Percentiles rank a stretch among this genome's conserved stretches.
Conservation (phyloP, 306 rosid species). For the Malus fusca region DNA sequence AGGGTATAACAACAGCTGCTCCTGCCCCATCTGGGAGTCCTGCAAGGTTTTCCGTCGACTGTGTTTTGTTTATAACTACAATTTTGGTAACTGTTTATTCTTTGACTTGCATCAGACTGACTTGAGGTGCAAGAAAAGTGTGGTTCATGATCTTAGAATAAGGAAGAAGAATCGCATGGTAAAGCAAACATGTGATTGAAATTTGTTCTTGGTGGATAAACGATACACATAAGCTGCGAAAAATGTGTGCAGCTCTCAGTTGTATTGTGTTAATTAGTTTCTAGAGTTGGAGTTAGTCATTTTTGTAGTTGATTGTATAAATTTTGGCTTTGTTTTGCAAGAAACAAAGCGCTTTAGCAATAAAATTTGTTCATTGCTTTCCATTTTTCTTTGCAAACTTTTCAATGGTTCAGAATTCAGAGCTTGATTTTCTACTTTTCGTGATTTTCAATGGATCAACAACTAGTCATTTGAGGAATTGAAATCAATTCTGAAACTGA, state of each 20-base stretch:
- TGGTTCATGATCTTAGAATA: not conserved
- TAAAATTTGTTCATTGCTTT: not conserved
- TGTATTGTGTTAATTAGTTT: not conserved
- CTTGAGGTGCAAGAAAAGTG: not conserved
- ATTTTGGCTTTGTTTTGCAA: not conserved
- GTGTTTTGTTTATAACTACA: not conserved
- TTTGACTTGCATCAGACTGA: not conserved
- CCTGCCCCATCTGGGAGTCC: not conserved
- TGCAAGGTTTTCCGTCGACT: not conserved
- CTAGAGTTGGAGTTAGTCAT: not conserved
- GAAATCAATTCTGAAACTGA: no score
- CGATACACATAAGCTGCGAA: no score
- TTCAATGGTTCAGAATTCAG: not conserved
- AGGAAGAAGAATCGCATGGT: not conserved
- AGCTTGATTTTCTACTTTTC: not conserved
- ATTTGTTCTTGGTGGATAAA: not conserved
- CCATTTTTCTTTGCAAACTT: not conserved
- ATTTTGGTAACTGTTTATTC: not conserved
- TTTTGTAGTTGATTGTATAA: not conserved
- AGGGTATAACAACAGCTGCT: not conserved
- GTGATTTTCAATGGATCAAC: no score
- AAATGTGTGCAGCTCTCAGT: not conserved
- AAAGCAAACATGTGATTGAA: not conserved
- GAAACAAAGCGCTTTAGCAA: not conserved
- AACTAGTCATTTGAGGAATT: no score